Evolutionary conservation across 116 monocot species (phyloP), one percentile per base, ranked within the genome.

Genomic region (Phalaenopsis hybrid): DNA sequence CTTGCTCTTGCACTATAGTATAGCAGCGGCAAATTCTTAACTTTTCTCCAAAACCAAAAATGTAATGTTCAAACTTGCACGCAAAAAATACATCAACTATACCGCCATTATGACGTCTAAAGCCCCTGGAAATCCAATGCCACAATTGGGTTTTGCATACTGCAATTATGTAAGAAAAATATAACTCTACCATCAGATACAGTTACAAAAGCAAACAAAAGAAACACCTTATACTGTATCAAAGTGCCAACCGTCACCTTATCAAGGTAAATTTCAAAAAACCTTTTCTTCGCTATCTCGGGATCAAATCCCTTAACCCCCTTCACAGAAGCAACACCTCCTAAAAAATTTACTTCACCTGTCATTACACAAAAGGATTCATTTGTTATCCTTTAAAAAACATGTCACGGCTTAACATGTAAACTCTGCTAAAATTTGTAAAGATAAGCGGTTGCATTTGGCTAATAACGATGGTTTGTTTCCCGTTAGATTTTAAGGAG

Each of bases 331-430:
- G 99, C 95, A 21, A 99, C 99, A 16, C 99, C 99, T 76, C 99
- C 99, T 49, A 99, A 87, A 80, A 99, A 93, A 85, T 93, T 99
- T 28, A 95, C 93, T 89, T 99, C 95, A 1, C 98, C 95, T 95
- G 43, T 9, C 76, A 81, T 80, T 44, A 23, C 41, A 44, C 7
- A 44, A 45, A 15, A 72, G 15, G 37, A 10, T 15, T 72, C 31
- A 0, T 13, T 15, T 4, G 12, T 41, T 11, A 51, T 51, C 12
- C 52, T 10, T 51, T 51, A 51, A 51, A 51, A 51, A 51, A 51
- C 11, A 12, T 51, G 52, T 13, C 52, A 51, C 12, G 15, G 52
- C 52, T 51, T 51, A 11, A 51, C 52, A 11, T 51, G 52, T 51
- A 51, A 49, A 72, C 37, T 37, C 9, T 72, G 11, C 34, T 12